Percentiles rank a stretch among this genome's conserved stretches.
These are phyloP conservation scores for Podospora anserina DNA, from an alignment of 495 filamentous ascomycete species.

Conservation along the genomic window DNA sequence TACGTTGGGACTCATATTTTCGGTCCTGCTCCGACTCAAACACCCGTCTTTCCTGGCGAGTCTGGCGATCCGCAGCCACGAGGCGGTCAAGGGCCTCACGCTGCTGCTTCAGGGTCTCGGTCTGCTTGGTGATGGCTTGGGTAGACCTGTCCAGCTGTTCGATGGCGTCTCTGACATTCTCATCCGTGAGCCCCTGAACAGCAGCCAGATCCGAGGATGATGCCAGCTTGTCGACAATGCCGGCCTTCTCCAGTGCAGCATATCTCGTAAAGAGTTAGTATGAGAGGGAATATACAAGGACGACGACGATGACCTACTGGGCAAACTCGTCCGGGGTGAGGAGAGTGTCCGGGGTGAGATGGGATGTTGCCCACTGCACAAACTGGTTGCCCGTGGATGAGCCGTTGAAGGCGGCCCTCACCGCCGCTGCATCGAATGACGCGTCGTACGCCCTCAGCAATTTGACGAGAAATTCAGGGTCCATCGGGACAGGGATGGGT, in stretches of 20 bases:
- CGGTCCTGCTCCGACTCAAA: conserved; percentile 30
- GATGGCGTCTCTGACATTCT: conserved; percentile 43
- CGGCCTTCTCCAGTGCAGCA: conserved; percentile 35
- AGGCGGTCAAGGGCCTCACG: conserved; percentile 43
- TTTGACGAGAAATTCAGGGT: conserved; percentile 28
- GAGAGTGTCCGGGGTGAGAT: conserved; percentile 43
- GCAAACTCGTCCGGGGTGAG: conserved; percentile 43
- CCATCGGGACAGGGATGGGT: conserved; percentile 18
- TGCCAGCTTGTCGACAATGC: conserved; percentile 36
- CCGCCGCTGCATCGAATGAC: conserved; percentile 30
- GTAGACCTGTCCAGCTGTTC: conserved; percentile 47
- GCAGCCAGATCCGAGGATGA: conserved; percentile 34
- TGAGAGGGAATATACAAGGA: not conserved
- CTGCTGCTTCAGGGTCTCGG: conserved; percentile 41
- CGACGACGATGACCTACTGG: conserved; percentile 30
- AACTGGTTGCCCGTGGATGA: conserved; percentile 28
- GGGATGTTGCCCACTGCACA: conserved; percentile 39
- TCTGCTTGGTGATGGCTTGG: conserved; percentile 45
- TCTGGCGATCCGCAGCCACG: conserved; percentile 28
- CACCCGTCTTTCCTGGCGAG: conserved; percentile 27
- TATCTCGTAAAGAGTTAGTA: conserved; percentile 30
- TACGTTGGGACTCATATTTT: conserved; percentile 35
- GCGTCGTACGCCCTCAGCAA: conserved; percentile 30
- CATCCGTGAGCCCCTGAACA: conserved; percentile 36
- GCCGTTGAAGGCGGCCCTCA: conserved; percentile 25